Evolutionary conservation across 1,284 basidiomycete species (phyloP).

Genomic region (Cyathus olla): DNA sequence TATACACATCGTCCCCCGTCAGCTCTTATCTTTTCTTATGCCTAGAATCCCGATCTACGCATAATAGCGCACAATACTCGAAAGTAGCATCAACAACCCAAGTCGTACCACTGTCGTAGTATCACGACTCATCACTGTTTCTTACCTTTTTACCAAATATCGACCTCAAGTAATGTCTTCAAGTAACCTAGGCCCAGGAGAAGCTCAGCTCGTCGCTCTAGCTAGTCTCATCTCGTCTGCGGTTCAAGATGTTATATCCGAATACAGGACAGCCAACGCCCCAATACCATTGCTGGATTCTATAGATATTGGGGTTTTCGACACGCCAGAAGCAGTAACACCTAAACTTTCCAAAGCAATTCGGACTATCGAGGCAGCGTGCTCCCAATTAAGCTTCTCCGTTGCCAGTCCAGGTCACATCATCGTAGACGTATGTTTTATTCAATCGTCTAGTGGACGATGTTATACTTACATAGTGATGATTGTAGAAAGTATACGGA

Average conservation of each 20-base stretch:
- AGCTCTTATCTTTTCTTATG: no score
- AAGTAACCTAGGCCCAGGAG: not conserved
- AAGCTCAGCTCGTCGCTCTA: slow-evolving; percentile 15
- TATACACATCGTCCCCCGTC: no score
- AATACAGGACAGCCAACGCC: slow-evolving; percentile 18
- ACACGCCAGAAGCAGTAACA: slow-evolving; percentile 12
- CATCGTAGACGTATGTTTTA: slow-evolving; percentile 28
- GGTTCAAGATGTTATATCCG: slow-evolving; percentile 19
- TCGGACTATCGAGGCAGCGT: slow-evolving; percentile 33
- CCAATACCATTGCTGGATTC: slow-evolving; percentile 30
- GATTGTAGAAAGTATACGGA: slow-evolving; percentile 4
- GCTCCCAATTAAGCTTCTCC: slow-evolving; percentile 29
- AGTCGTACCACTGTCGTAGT: no score
- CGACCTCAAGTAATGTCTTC: no score
- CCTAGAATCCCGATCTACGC: no score
- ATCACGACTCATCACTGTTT: no score
- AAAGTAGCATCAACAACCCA: no score
- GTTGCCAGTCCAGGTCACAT: slow-evolving; percentile 28
- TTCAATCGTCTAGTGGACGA: not conserved
- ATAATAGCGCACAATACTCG: no score
- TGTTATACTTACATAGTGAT: not conserved
- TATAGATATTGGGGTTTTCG: slow-evolving; percentile 26
- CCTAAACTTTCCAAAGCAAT: slow-evolving; percentile 22
- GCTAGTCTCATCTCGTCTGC: slow-evolving; percentile 24
- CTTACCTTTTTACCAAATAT: no score